A percentile compares a stretch with the other conserved stretches of the same genome.
Evolutionary conservation across 352 stramenopile genomes (phyloP).

Genomic region (Lagenidium giganteum): DNA sequence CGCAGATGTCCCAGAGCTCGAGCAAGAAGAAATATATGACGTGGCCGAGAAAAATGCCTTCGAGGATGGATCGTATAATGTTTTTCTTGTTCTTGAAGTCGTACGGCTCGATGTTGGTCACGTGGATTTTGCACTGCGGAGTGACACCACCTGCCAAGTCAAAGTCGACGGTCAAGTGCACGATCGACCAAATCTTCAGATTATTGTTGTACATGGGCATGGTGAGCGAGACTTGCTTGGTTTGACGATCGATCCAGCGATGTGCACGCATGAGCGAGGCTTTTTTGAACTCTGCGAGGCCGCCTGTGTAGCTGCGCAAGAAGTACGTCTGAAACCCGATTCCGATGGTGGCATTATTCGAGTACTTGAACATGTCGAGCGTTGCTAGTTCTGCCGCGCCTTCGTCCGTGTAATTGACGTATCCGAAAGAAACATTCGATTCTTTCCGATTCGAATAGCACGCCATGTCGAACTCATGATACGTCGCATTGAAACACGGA

Average conservation of each 20-base stretch:
- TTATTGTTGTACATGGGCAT: slow-evolving; percentile 64
- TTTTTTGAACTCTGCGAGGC: slow-evolving; percentile 17
- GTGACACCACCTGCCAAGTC: slow-evolving; percentile 52
- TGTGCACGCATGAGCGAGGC: slow-evolving; percentile 36
- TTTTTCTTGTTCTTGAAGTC: slow-evolving; percentile 48
- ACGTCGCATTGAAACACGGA: slow-evolving; percentile 40
- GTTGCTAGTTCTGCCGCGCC: slow-evolving; percentile 17
- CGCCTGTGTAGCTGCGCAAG: slow-evolving; percentile 32
- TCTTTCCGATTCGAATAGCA: slow-evolving; percentile 33
- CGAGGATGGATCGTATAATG: slow-evolving; percentile 31
- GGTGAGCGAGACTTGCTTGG: slow-evolving; percentile 42
- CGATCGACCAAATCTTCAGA: slow-evolving; percentile 54
- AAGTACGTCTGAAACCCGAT: slow-evolving; percentile 59
- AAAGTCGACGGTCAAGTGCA: slow-evolving; percentile 50
- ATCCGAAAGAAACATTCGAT: slow-evolving; percentile 29
- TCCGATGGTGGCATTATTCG: slow-evolving; percentile 26
- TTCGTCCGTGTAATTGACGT: slow-evolving; percentile 25
- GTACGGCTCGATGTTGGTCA: slow-evolving; percentile 66
- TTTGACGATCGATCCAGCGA: slow-evolving; percentile 56
- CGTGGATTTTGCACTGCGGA: slow-evolving; percentile 33
- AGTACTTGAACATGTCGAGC: slow-evolving; percentile 63
- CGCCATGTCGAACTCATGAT: slow-evolving; percentile 25
- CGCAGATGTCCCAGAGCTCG: slow-evolving; percentile 60
- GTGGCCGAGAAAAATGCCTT: slow-evolving; percentile 38
- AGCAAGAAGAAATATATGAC: slow-evolving; percentile 58